These are phyloP conservation scores for Bombardia bombarda DNA, from an alignment of 495 filamentous ascomycete genomes.

Conservation along the genomic window DNA sequence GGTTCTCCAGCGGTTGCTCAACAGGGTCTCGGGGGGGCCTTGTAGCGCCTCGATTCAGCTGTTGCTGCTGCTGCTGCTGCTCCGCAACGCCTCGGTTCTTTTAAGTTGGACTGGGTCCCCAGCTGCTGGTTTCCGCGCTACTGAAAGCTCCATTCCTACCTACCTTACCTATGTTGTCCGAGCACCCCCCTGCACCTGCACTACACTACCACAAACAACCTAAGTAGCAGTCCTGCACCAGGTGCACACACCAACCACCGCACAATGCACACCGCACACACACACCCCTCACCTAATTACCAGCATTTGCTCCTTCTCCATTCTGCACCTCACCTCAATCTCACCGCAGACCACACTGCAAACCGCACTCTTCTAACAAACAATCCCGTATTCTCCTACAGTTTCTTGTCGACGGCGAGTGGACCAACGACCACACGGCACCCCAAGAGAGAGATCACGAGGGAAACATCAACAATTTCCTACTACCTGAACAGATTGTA, in stretches of 20 bases:
- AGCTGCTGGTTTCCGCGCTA: not conserved
- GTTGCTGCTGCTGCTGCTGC: too few relatives aligned
- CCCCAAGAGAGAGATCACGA: slow-evolving; percentile 70
- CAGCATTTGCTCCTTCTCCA: too few relatives aligned
- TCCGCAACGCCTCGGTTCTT: not conserved
- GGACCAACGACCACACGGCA: slow-evolving; percentile 70
- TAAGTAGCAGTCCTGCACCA: too few relatives aligned
- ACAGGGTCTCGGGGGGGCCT: too few relatives aligned
- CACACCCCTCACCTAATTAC: too few relatives aligned
- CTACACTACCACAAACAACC: too few relatives aligned
- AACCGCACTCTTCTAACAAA: not conserved
- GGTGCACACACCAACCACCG: too few relatives aligned
- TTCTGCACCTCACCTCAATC: not conserved
- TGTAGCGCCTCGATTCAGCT: too few relatives aligned
- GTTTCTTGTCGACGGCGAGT: slow-evolving; percentile 89
- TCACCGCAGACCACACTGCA: not conserved
- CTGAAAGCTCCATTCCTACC: too few relatives aligned
- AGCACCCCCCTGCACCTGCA: not conserved
- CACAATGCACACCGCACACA: too few relatives aligned
- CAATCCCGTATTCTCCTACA: slow-evolving; percentile 21
- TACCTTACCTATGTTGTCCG: too few relatives aligned
- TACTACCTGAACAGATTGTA: slow-evolving; percentile 64
- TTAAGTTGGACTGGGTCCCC: not conserved
- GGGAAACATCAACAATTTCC: slow-evolving; percentile 83
- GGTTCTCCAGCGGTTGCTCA: not conserved